A percentile compares a stretch with the other conserved stretches of the same genome.
Evolutionary conservation across 2,329 filamentous ascomycete genomes (phyloP).

Genomic region (Scedosporium apiospermum): DNA sequence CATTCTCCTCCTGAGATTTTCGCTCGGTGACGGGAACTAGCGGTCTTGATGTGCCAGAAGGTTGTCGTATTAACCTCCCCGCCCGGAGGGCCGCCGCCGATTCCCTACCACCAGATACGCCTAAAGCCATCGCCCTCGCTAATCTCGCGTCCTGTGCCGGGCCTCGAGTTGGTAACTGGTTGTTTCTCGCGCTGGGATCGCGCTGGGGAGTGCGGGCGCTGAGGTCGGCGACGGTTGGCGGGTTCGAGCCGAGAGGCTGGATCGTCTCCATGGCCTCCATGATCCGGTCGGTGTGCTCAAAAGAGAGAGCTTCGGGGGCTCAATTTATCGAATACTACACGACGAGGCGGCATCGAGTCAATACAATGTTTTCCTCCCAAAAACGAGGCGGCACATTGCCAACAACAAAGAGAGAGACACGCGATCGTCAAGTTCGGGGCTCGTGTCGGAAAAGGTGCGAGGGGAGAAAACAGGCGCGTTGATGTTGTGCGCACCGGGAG

Average conservation of each 20-base stretch:
- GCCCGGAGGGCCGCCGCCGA: background rate
- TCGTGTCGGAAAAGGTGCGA: background rate
- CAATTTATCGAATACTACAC: background rate
- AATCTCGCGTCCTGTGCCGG: background rate
- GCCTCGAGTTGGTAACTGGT: background rate
- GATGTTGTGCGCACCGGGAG: background rate
- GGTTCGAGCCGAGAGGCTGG: slow-evolving; percentile 3
- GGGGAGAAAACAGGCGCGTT: background rate
- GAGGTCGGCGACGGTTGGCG: slow-evolving; percentile 2
- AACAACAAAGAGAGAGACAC: background rate
- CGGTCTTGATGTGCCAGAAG: slow-evolving; percentile 9
- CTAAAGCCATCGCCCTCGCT: background rate
- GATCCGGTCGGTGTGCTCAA: background rate
- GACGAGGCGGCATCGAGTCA: background rate
- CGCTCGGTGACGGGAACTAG: slow-evolving; percentile 24
- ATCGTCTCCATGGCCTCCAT: background rate
- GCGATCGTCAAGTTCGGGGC: background rate
- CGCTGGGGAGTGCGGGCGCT: background rate
- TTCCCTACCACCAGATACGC: background rate
- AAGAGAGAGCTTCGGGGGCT: slow-evolving; percentile 2
- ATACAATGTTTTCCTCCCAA: background rate
- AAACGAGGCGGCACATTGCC: background rate
- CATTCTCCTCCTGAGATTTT: slow-evolving; percentile 30
- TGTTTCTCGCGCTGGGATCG: background rate
- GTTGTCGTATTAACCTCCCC: slow-evolving; percentile 7